Evolutionary conservation across 2,329 filamentous ascomycete genomes (phyloP), one percentile per base, ranked within the genome.

Genomic region (Trichoderma endophyticum): DNA sequence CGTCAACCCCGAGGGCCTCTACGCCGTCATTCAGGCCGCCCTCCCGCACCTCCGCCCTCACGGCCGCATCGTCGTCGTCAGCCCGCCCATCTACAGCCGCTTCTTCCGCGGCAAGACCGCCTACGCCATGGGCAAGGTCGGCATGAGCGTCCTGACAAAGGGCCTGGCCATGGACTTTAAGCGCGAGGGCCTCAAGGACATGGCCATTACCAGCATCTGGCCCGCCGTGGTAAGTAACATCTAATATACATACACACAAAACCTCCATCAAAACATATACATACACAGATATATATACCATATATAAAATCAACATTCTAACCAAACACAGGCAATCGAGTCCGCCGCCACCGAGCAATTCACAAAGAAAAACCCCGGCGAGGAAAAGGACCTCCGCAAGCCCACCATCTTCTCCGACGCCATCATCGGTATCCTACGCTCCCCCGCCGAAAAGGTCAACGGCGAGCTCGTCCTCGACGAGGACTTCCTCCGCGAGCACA

Each of bases 61-160:
- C 30, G 92, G 90, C 0, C 82, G 93, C 30, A 88, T 97, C 73
- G 83, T 97, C 60, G 92, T 96, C 70, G 91, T 97, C 70, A 92
- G 90, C 77, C 94, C 94, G 28, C 93, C 93, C 2, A 95, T 97
- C 71, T 97, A 97, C 81, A 92, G 89, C 74, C 86, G 94, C 34
- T 97, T 97, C 81, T 95, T 96, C 80, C 83, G 92, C 26, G 94
- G 93, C 12, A 97, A 97, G 86, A 93, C 93, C 1, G 93, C 92
- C 15, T 97, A 97, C 82, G 93, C 94, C 3, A 86, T 90, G 81
- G 90, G 90, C 2, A 96, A 96, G 79, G 87, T 95, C 3, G 92
- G 86, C 59, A 97, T 97, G 93, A 92, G 89, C 76, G 92, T 95
- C 4, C 79, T 97, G 59, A 93, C 92, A 0, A 93, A 93, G 79